phyloP scores from a whole-genome alignment of 441 rosid genomes.

The Gossypium trilobum region DNA sequence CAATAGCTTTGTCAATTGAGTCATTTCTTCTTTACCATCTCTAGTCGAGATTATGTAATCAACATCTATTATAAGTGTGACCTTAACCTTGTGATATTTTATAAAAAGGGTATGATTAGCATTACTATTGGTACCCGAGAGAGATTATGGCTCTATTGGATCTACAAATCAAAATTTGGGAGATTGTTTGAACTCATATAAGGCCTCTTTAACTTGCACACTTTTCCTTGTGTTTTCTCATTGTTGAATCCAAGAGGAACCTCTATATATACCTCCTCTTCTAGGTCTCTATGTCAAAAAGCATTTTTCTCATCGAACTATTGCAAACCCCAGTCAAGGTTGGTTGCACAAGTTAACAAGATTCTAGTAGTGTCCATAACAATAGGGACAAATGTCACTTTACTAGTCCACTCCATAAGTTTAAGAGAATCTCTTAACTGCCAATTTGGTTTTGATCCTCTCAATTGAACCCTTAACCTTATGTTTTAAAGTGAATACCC shows the following conservation, averaged over 20 bases:
- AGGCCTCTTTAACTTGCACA: neutral
- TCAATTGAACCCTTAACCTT: neutral
- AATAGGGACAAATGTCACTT: neutral
- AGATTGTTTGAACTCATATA: neutral
- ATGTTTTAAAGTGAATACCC: neutral
- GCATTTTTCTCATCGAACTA: neutral
- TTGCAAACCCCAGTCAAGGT: neutral
- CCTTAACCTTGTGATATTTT: neutral
- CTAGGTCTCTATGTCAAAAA: neutral
- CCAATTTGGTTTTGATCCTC: neutral
- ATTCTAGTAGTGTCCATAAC: neutral
- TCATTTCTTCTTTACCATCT: neutral
- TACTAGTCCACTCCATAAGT: neutral
- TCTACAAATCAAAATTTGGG: neutral
- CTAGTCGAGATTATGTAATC: neutral
- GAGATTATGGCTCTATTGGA: neutral
- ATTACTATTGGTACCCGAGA: neutral
- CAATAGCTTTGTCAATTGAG: neutral
- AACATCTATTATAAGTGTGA: neutral
- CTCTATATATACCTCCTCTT: neutral
- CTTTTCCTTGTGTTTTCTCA: neutral
- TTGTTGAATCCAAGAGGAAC: neutral
- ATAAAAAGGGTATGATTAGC: neutral
- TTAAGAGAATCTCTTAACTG: neutral
- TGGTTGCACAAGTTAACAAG: neutral